Base-by-base conservation (phyloP, 148 eudicot species). In the Fagopyrum homotropicum region DNA sequence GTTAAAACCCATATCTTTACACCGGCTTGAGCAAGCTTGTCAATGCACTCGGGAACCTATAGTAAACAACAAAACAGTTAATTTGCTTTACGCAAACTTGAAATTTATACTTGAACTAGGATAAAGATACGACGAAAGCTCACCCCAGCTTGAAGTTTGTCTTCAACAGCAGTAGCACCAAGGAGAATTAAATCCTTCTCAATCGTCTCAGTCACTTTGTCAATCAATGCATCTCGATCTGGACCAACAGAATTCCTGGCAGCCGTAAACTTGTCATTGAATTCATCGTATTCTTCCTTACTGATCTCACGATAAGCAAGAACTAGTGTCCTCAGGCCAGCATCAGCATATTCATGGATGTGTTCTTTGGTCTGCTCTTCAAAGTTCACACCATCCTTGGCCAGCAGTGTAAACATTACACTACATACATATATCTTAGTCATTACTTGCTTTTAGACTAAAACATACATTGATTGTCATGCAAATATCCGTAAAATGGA, bases 321-420 rank as follows among this genome's bases (percentile, higher is more conserved):
- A 22, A 71, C 35, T 12, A 71, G n/a, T 8, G 73, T 71, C 73
- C 73, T 71, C 51, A 71, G 52, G 16, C 73, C 73, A 45, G 73
- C 73, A 46, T 93, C 89, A 46, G 98, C 98, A 79, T 93, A 93
- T 73, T 88, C 97, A 78, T 88, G 77, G 75, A 93, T 83, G 68
- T 93, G 98, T 47, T 89, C 84, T 82, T 81, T 89, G 26, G 98
- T 93, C 83, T 82, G 66, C 77, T 85, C 88, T 81, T 89, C 98
- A 77, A 89, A 91, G 47, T 77, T 79, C 73, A 83, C 83, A 54
- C 89, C 92, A 45, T 82, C 64, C 80, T 56, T 75, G 35, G 87
- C 87, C 76, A 93, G 90, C 83, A 85, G 86, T 74, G 91, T 88
- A 80, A 91, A 93, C 94, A 93, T 89, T 75, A 93, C 92, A 86